Evolutionary conservation across 2,329 filamentous ascomycete species (phyloP).

Genomic region (Diaporthe citriasiana): DNA sequence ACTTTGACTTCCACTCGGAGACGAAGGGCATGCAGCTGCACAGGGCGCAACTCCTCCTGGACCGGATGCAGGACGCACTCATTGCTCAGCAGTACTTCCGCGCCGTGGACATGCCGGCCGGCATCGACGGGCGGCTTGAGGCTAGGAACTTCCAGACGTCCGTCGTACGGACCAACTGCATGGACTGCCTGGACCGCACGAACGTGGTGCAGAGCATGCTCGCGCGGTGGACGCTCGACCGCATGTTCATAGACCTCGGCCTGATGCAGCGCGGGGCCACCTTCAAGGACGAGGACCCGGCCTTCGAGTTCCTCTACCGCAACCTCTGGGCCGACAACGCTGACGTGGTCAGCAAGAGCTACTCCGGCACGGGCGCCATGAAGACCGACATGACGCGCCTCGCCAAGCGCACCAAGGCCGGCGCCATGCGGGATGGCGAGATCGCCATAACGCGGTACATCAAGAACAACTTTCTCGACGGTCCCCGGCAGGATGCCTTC

Average conservation of each 20-base stretch:
- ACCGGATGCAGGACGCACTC: conserved; percentile 83
- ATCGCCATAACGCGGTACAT: conserved; percentile 93
- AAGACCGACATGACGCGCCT: conserved; percentile 99
- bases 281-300: conserved; percentile 81
- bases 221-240: conserved; percentile 87
- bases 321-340: conserved; percentile 99
- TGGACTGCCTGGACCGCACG: conserved; percentile 98
- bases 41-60: conserved; percentile 87
- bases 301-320: conserved; percentile 92
- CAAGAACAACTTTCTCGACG: conserved; percentile 94
- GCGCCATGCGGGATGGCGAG: conserved; percentile 86
- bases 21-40: conserved; percentile 97
- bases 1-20: conserved; percentile 98
- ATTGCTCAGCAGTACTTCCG: conserved; percentile 91
- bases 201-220: conserved; percentile 99
- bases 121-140: conserved; percentile 79
- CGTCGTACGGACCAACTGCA: conserved; percentile 97
- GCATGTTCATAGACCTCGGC: conserved; percentile 88
- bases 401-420: conserved; percentile 87
- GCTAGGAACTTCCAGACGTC: conserved; percentile 85
- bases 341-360: conserved; percentile 91
- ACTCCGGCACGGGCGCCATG: conserved; percentile 95
- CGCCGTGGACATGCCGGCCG: conserved; percentile 85
- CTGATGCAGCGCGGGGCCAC: conserved; percentile 82
- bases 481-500: conserved; percentile 93